Base-by-base conservation (phyloP, 352 stramenopile genomes). In the Phytophthora ohioensis region DNA sequence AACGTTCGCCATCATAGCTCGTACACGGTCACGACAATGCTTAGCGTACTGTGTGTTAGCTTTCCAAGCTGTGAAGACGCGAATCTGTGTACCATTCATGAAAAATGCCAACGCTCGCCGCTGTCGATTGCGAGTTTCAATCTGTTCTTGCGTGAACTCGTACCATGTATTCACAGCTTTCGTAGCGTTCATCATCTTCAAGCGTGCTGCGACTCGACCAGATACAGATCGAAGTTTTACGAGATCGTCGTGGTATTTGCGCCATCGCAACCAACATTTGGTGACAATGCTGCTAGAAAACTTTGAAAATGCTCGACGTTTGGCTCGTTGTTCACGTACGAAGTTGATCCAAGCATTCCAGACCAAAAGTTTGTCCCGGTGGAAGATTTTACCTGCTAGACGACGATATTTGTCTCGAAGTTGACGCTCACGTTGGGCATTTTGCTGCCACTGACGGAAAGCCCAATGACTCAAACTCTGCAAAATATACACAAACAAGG, bases 221-320 rank as follows among this genome's bases (percentile, higher is more conserved):
- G 83, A 90, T 2, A 91, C 75, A 9, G 31, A 31, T 17, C 75
- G 79, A 6, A 93, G 57, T 32, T 57, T 71, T 36, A 83, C 58
- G 2, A 79, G 57, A 12, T 87, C 57, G 0, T 81, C 71, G 43
- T 90, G 82, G 17, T 74, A 58, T 43, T 75, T 69, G 27, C 76
- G 73, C 88, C 88, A 95, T 27, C 66, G 63, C 7, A 87, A 17
- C 72, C 80, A 95, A 66, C 85, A 93, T 60, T 92, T 93, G 5
- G 78, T 77, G 34, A 83, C 67, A 1, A 88, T 79, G 13, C 75
- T 90, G 57, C 65, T 82, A 4, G 82, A 87, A 39, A 95, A 94
- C 5, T 80, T 81, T 5, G 82, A 67, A 5, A 87, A 69, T 9
- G 88, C 88, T 46, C 85, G 76, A 12, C 82, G 83, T 48, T 88